phyloP scores from a whole-genome alignment of 2,329 filamentous ascomycete genomes.

The Emergomyces pasteurianus region DNA sequence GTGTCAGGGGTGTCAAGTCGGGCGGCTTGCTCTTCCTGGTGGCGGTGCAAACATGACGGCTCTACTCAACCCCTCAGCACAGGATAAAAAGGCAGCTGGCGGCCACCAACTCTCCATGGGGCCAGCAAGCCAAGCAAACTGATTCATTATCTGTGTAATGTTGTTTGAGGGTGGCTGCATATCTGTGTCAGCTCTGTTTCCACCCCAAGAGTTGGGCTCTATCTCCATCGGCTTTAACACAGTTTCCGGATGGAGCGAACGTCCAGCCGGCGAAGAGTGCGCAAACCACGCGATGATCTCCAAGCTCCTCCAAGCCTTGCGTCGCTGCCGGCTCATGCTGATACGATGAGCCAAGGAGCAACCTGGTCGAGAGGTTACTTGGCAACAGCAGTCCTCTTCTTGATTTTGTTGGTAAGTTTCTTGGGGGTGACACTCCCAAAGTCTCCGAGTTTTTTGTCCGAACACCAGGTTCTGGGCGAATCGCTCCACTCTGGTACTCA shows the following conservation, averaged over 20 bases:
- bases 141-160: background rate
- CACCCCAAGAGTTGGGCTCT: background rate
- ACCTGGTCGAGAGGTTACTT: background rate
- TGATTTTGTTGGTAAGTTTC: background rate
- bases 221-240: background rate
- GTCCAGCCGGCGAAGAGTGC: slow-evolving; percentile 11
- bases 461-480: background rate
- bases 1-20: background rate
- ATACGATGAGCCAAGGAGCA: background rate
- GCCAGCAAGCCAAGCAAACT: background rate
- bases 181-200: background rate
- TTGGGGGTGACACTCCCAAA: background rate
- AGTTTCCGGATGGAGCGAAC: slow-evolving; percentile 11
- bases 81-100: background rate
- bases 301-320: slow-evolving; percentile 2
- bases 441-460: background rate
- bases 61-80: background rate
- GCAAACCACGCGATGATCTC: background rate
- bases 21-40: background rate
- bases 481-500: background rate
- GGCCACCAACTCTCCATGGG: background rate
- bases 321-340: slow-evolving; percentile 1
- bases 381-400: background rate
- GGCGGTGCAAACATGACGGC: background rate
- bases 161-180: background rate